phyloP scores from a whole-genome alignment of 495 filamentous ascomycete genomes.

The Monascus purpureus region DNA sequence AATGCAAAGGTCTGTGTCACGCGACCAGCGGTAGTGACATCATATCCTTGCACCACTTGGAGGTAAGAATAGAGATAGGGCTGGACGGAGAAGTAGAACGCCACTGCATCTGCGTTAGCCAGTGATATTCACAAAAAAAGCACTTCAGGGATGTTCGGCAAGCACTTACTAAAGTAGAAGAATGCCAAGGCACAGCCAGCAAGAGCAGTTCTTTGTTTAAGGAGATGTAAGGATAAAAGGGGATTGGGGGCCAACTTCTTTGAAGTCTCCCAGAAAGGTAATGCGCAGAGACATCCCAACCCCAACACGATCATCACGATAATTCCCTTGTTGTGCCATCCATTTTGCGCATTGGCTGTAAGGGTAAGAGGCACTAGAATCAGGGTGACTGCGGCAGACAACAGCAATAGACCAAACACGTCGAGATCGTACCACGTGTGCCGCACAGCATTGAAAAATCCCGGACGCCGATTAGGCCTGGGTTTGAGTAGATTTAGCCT shows the following conservation, averaged over 20 bases:
- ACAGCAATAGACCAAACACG: constrained; percentile 39
- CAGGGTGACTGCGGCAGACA: constrained; percentile 43
- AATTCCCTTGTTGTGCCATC: constrained; percentile 43
- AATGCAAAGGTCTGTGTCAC: constrained; percentile 61
- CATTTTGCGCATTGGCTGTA: constrained; percentile 30
- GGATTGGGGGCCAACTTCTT: constrained; percentile 39
- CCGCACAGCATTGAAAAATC: constrained; percentile 18
- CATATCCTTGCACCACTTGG: constrained; percentile 52
- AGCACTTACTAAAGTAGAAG: constrained; percentile 48
- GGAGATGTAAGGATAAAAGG: constrained; percentile 43
- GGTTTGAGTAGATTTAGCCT: constrained; percentile 34
- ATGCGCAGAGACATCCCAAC: constrained; percentile 34
- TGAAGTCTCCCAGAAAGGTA: constrained; percentile 49
- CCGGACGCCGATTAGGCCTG: constrained; percentile 21
- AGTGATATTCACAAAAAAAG: no score
- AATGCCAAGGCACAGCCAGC: constrained; percentile 42
- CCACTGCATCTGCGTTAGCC: no score
- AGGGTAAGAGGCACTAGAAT: constrained; percentile 48
- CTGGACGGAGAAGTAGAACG: constrained; percentile 52
- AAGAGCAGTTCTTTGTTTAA: constrained; percentile 48
- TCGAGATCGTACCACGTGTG: constrained; percentile 42
- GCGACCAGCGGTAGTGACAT: constrained; percentile 47
- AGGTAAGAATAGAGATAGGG: constrained; percentile 60
- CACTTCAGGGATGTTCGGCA: no score
- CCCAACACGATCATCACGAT: constrained; percentile 49